These are phyloP conservation scores for Phaeosphaeria sp. DNA, from an alignment of 2,329 filamentous ascomycete species.

Conservation along the genomic window DNA sequence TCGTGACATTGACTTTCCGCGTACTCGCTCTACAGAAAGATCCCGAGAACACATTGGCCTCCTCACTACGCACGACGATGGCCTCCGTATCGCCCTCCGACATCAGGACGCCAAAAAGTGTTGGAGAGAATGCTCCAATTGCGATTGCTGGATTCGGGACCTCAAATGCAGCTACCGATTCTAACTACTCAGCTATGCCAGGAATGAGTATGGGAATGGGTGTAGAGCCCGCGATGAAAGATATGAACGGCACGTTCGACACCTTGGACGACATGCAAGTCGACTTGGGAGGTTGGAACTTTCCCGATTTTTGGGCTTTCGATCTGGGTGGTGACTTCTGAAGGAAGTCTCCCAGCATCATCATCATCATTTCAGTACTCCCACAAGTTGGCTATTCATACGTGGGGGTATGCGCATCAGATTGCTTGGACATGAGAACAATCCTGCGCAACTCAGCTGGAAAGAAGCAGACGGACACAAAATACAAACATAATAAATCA, in stretches of 20 bases:
- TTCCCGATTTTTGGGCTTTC: conserved; percentile 45
- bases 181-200: conserved; percentile 10
- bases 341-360: neutral
- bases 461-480: too few species aligned
- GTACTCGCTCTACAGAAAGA: conserved; percentile 42
- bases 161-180: neutral
- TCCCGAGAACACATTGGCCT: conserved; percentile 26
- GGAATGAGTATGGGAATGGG: conserved; percentile 12
- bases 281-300: conserved; percentile 39
- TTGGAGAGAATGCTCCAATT: neutral
- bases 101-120: conserved; percentile 10
- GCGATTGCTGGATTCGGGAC: neutral
- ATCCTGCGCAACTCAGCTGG: too few species aligned
- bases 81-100: conserved; percentile 15
- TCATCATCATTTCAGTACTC: too few species aligned
- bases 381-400: too few species aligned
- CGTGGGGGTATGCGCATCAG: too few species aligned
- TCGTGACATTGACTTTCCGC: conserved; percentile 34
- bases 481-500: too few species aligned
- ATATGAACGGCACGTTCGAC: conserved; percentile 24
- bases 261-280: conserved; percentile 36
- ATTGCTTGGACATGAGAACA: too few species aligned
- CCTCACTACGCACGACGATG: conserved; percentile 27
- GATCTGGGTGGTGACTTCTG: conserved; percentile 41
- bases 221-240: conserved; percentile 6